Percentiles rank a stretch among this genome's conserved stretches.
phyloP scores from a whole-genome alignment of 352 stramenopile genomes.

The Phytophthora cryptogea region DNA sequence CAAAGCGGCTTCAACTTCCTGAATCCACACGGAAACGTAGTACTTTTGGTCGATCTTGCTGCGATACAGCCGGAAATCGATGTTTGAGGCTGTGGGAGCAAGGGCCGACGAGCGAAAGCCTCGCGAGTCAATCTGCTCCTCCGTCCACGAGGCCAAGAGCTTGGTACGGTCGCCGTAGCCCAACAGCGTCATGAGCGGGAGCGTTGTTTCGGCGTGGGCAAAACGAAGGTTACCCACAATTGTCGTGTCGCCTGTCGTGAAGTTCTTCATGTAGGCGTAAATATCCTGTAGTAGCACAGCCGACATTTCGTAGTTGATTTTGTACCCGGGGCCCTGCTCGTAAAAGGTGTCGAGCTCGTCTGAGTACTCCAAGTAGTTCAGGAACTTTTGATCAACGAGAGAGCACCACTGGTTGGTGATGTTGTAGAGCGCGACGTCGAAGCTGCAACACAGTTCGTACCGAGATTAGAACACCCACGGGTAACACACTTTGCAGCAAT shows the following conservation, averaged over 20 bases:
- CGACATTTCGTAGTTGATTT: conserved; percentile 83
- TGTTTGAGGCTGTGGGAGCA: conserved; percentile 68
- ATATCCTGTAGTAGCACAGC: conserved; percentile 66
- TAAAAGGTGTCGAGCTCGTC: conserved; percentile 80
- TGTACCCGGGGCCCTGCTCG: conserved; percentile 53
- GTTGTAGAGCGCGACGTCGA: conserved; percentile 67
- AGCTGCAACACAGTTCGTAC: conserved; percentile 30
- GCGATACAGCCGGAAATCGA: conserved; percentile 71
- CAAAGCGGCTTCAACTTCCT: conserved; percentile 44
- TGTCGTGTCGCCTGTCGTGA: conserved; percentile 37
- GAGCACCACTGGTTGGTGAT: conserved; percentile 63
- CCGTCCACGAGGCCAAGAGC: conserved; percentile 41
- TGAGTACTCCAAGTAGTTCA: conserved; percentile 60
- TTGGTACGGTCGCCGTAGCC: conserved; percentile 48
- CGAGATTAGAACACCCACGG: not conserved
- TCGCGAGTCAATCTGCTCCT: conserved; percentile 44
- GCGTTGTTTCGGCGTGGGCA: conserved; percentile 75
- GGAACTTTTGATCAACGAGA: conserved; percentile 43
- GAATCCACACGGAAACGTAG: conserved; percentile 59
- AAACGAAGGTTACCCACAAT: conserved; percentile 62
- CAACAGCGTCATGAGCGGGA: conserved; percentile 75
- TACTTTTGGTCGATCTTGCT: conserved; percentile 42
- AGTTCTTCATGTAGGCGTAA: conserved; percentile 53
- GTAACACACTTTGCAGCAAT: not conserved
- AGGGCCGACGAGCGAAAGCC: conserved; percentile 63